Evolutionary conservation across 1,284 basidiomycete species (phyloP).

Genomic region (Inonotus hispidus): DNA sequence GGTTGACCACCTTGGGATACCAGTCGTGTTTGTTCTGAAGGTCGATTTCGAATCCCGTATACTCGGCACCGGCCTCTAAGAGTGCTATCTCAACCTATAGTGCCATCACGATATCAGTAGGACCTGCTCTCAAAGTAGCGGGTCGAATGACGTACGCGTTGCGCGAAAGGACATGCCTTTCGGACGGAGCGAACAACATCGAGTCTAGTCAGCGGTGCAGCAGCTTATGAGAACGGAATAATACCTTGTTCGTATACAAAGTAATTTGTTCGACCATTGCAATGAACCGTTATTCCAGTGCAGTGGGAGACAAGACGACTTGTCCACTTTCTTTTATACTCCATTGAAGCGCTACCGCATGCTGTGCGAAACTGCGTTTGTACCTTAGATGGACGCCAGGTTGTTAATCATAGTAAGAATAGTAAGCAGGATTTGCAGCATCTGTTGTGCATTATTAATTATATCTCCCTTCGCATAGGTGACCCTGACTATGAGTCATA

Average conservation of each 20-base stretch:
- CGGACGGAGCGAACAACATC: not conserved
- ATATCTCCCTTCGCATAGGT: too few relatives aligned
- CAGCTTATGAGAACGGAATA: too few relatives aligned
- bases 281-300: too few relatives aligned
- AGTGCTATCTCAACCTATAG: constrained; percentile 52
- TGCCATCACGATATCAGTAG: constrained; percentile 10
- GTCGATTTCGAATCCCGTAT: constrained; percentile 48
- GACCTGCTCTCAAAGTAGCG: not conserved
- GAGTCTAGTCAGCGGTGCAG: not conserved
- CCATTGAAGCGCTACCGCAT: too few relatives aligned
- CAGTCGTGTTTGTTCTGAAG: constrained; percentile 58
- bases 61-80: constrained; percentile 44
- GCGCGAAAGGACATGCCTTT: constrained; percentile 44
- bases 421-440: too few relatives aligned
- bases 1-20: constrained; percentile 60
- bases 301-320: too few relatives aligned
- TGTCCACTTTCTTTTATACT: too few relatives aligned
- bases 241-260: constrained; percentile 39
- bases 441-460: too few relatives aligned
- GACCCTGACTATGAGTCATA: too few relatives aligned
- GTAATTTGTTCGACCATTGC: constrained; percentile 33
- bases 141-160: constrained; percentile 31
- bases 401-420: too few relatives aligned
- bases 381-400: too few relatives aligned
- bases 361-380: too few relatives aligned